Evolutionary conservation across 176 grass and related monocot species (phyloP), one percentile per base, ranked within the genome.

Genomic region (Hsuehochloa calcarea): DNA sequence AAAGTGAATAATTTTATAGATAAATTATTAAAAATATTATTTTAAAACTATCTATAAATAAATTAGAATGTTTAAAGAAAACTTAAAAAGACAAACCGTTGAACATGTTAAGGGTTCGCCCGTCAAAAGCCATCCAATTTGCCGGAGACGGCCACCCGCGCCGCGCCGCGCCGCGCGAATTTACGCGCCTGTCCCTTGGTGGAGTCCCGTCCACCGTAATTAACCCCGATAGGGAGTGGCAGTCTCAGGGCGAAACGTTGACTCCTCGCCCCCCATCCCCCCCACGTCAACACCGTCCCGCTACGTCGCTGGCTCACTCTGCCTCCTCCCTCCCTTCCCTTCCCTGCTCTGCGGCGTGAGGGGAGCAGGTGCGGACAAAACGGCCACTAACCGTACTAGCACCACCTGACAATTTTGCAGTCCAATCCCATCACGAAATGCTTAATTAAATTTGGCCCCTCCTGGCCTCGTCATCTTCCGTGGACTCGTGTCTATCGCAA

Each of bases 121-220:
- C 85, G 84, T 70, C 80, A 80, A 77, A 77, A 86, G 63, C 58
- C n/a, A 66, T 77, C 65, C 80, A 79, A 77, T 75, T 77, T 86
- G 73, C 70, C 56, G 49, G 72, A 51, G 22, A 4, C 17, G 50
- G 23, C 6, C 46, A 27, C 44, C 34, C 5, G 16, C 29, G 51
- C 62, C 17, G 13, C 86, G 38, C 68, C 7, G 41, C 85, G 71
- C 19, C 61, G 38, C 38, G 20, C 1, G 39, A 23, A 69, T 73
- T 86, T 72, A 89, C 87, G 34, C 10, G 41, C 7, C 19, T 72
- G 3, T 25, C 82, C 67, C 62, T 67, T 1, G 22, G 60, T 47
- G 55, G 77, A 60, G 73, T 59, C 14, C 62, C 87, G 6, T 20
- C 14, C 3, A 6, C 35, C 46, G 81, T 92, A 92, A 87, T 85